phyloP scores from a whole-genome alignment of 306 rosid genomes.

The Senna tora region DNA sequence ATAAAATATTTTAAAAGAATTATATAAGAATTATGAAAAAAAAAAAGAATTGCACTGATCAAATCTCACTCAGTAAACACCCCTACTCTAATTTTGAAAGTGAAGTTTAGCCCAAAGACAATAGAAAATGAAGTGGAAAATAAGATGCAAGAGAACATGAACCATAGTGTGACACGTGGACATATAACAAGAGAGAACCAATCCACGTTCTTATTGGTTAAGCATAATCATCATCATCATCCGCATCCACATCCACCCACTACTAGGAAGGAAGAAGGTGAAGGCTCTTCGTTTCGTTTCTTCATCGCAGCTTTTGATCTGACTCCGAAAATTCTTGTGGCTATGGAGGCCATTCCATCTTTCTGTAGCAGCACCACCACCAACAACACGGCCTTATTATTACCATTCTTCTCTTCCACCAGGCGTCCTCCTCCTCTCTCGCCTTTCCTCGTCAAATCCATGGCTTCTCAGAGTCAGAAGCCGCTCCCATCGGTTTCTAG shows the following conservation, averaged over 20 bases:
- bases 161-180: conserved; percentile 46
- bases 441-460: conserved; percentile 58
- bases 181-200: conserved; percentile 37
- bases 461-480: conserved; percentile 79
- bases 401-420: conserved; percentile 40
- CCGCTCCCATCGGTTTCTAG: conserved; percentile 58
- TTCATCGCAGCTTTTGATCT: too few species aligned
- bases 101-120: too few species aligned
- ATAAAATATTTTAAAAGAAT: too few species aligned
- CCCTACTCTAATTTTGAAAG: too few species aligned
- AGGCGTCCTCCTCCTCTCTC: conserved; percentile 36
- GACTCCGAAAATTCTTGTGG: conserved; percentile 32
- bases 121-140: neutral
- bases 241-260: conserved; percentile 37
- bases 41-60: too few species aligned
- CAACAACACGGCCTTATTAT: conserved; percentile 38
- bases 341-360: conserved; percentile 59
- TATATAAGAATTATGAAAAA: too few species aligned
- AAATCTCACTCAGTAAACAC: too few species aligned
- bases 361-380: conserved; percentile 46
- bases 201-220: conserved; percentile 35
- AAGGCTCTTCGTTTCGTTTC: too few species aligned
- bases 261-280: too few species aligned
- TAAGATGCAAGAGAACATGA: neutral
- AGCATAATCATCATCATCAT: conserved; percentile 30